Evolutionary conservation across 768 basidiomycete species (phyloP), one percentile per base, ranked within the genome.

Genomic region (Termitomyces sp.): DNA sequence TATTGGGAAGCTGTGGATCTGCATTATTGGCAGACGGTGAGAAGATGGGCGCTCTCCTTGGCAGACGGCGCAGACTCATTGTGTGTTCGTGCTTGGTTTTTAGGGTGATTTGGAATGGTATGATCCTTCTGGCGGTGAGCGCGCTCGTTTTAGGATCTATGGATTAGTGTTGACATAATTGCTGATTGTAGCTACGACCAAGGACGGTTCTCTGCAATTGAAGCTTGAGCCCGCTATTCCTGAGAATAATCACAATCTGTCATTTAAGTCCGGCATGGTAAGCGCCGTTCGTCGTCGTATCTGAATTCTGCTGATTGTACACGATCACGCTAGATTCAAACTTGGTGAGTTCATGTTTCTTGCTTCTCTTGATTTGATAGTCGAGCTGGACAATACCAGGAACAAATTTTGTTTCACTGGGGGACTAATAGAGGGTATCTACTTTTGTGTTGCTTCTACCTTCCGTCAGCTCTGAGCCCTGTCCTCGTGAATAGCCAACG

Each of bases 61-160:
- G 8, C 14, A 42, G 10, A 34, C 7, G 8, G 27, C n/a, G n/a
- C n/a, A n/a, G 9, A 36, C 51, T 58, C 12, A 53, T 27, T 37
- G 43, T 24, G n/a, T 20, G 8, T 50, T 13, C 44, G 31, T 31
- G 53, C 16, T 26, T 49, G 46, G 6, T 24, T 31, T 32, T 39
- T 39, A 77, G 59, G 83, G 75, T 60, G 86, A 91, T 67, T 66
- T 90, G 61, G 90, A 92, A 68, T 92, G 90, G 90, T 93, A 92
- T 68, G 80, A 82, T 63, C 88, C 87, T 26, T 68, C 77, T 64
- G 79, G 69, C 63, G 71, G 74, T 75, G 54, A 51, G 44, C 18
- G 29, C 32, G 42, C 31, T 36, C 13, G 9, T 34, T 32, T 24
- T 14, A 5, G 51, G 7, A 37, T 37, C 5, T 12, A 10, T 39